Conservation (phyloP, 352 stramenopile species). For the Phytophthora chlamydospora region DNA sequence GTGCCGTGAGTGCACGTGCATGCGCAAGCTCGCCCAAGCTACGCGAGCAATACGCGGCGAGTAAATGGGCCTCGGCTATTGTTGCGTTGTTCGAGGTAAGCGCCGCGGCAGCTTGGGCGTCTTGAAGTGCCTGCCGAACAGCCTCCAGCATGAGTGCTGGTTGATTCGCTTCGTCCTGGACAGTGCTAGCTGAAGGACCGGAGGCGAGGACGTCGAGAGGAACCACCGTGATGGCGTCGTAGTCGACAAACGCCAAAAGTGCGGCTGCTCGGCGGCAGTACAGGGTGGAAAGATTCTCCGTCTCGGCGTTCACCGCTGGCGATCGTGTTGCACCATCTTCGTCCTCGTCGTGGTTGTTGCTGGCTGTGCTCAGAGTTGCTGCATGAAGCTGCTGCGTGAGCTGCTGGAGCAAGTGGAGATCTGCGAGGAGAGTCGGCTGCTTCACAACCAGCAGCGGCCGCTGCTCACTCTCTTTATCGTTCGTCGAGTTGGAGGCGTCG, state of each 20-base stretch:
- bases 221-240: constrained; percentile 36
- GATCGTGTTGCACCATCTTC: not conserved
- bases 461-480: constrained; percentile 17
- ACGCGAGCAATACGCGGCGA: constrained; percentile 48
- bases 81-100: constrained; percentile 32
- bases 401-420: constrained; percentile 33
- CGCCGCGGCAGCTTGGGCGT: constrained; percentile 37
- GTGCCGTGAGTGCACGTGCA: constrained; percentile 31
- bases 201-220: constrained; percentile 32
- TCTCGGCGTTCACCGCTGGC: constrained; percentile 9
- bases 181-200: constrained; percentile 7
- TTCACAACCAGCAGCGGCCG: constrained; percentile 18
- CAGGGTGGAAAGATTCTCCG: constrained; percentile 32
- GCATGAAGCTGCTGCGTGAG: constrained; percentile 33
- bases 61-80: constrained; percentile 35
- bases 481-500: constrained; percentile 2
- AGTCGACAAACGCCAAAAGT: constrained; percentile 47
- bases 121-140: constrained; percentile 52
- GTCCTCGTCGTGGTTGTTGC: constrained; percentile 32
- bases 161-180: constrained; percentile 19
- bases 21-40: constrained; percentile 42
- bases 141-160: constrained; percentile 33
- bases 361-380: constrained; percentile 17
- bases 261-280: constrained; percentile 45
- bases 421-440: constrained; percentile 31